A percentile compares a stretch with the other conserved stretches of the same genome.
Conservation (phyloP, 371 early-diverging fungal species). For the Rhizomucor pusillus region DNA sequence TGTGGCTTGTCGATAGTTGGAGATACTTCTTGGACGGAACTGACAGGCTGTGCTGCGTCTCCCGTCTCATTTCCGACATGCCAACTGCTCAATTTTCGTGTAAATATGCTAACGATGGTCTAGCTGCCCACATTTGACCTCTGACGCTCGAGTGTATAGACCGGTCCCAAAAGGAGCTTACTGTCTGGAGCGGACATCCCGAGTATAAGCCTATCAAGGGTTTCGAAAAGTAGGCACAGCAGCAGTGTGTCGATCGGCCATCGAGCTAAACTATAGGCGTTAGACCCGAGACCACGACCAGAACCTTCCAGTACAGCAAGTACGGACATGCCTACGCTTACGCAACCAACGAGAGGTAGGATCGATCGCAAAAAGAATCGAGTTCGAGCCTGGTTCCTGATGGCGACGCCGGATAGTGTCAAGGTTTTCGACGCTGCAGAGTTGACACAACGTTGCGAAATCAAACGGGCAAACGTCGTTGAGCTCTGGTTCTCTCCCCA, state of each 20-base stretch:
- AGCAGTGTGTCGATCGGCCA: too few species aligned
- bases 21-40: too few species aligned
- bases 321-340: conserved; percentile 80
- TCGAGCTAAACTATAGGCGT: too few species aligned
- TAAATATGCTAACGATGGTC: conserved; percentile 16
- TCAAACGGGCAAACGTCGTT: conserved; percentile 66
- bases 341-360: conserved; percentile 68
- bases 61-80: conserved; percentile 4
- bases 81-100: conserved; percentile 55
- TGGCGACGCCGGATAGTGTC: conserved; percentile 45
- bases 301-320: conserved; percentile 79
- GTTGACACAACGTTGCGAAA: conserved; percentile 58
- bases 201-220: conserved; percentile 45
- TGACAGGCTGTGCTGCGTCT: neutral
- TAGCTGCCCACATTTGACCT: neutral
- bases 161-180: conserved; percentile 67
- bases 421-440: conserved; percentile 72
- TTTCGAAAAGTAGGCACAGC: conserved; percentile 46
- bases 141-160: conserved; percentile 27
- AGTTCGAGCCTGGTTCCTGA: neutral
- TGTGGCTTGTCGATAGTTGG: neutral
- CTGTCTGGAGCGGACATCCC: conserved; percentile 63
- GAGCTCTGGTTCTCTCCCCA: conserved; percentile 91
- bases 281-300: conserved; percentile 62
- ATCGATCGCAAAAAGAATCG: neutral